Evolutionary conservation across 2,329 filamentous ascomycete genomes (phyloP), one percentile per base, ranked within the genome.

Genomic region (Plenodomus lindquistii): DNA sequence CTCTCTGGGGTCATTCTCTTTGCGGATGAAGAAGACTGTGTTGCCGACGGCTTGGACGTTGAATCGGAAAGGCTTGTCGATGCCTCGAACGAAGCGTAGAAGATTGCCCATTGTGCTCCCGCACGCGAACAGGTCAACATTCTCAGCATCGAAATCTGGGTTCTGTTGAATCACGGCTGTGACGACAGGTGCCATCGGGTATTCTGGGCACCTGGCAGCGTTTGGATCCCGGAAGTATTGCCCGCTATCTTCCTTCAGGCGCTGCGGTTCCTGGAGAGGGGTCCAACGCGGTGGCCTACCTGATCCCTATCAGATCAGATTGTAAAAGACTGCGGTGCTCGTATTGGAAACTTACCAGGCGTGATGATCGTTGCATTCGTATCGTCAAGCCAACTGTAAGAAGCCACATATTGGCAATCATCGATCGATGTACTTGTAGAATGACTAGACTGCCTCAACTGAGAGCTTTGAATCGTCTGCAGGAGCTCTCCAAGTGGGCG

Each of bases 11-110:
- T 80, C 78, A 37, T 82, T 84, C 58, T 87, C 85, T 18, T 81
- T 77, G 1, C 86, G 81, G 11, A 85, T 66, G 40, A 90, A 78
- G 68, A 89, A 86, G 0, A 87, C 76, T 0, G 82, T 84, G 1
- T 77, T 73, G 1, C 77, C 78, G 1, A 88, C 68, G 0, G 74
- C 64, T 50, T 88, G 80, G 4, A 86, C 75, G 2, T 81, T 71
- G 50, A 87, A 82, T 2, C 85, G 78, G 56, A 88, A 88, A 0
- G 74, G 44, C 39, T 74, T 74, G 13, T 78, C 71, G 1, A 73
- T 51, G 0, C 72, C 73, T 2, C 75, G 69, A 4, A 76, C 71
- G 53, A 85, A 87, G 1, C 82, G 76, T 1, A 87, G 69, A 0
- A 89, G 76, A 59, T 82, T 85, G 0, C 83, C 81, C 0, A 88